These are phyloP conservation scores for Combretum micranthum DNA, from an alignment of 345 rosid species.

Conservation along the genomic window DNA sequence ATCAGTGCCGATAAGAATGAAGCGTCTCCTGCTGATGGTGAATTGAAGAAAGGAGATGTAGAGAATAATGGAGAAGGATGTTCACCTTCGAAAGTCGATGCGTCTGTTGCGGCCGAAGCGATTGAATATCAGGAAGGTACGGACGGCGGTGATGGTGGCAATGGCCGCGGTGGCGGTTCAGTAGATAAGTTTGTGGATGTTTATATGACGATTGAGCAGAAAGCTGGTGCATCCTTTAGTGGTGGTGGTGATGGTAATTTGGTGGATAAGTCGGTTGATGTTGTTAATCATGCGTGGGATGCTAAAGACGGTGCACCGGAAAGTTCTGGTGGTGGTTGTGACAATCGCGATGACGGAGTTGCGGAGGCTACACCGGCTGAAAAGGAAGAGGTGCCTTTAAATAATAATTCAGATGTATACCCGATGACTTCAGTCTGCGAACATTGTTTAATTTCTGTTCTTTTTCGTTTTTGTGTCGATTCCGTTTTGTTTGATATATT, in stretches of 20 bases:
- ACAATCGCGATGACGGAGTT: conserved; percentile 17
- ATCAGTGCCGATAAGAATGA: too few relatives aligned
- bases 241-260: conserved; percentile 4
- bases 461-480: too few relatives aligned
- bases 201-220: neutral
- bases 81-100: conserved; percentile 3
- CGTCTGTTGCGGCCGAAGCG: conserved; percentile 11
- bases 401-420: conserved; percentile 26
- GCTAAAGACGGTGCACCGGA: neutral
- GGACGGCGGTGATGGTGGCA: conserved; percentile 11
- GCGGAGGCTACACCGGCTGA: conserved; percentile 9
- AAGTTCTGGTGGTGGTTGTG: conserved; percentile 8
- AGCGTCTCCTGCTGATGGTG: too few relatives aligned
- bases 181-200: conserved; percentile 1
- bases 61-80: conserved; percentile 1
- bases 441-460: neutral
- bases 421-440: too few relatives aligned
- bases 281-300: neutral
- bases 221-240: conserved; percentile 1
- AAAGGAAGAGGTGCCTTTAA: conserved; percentile 19
- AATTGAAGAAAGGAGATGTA: neutral
- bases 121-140: conserved; percentile 5
- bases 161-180: neutral
- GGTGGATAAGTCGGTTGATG: conserved; percentile 1
- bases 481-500: too few relatives aligned